Evolutionary conservation across 441 rosid genomes (phyloP).

Genomic region (Rhodomyrtus psidioides): DNA sequence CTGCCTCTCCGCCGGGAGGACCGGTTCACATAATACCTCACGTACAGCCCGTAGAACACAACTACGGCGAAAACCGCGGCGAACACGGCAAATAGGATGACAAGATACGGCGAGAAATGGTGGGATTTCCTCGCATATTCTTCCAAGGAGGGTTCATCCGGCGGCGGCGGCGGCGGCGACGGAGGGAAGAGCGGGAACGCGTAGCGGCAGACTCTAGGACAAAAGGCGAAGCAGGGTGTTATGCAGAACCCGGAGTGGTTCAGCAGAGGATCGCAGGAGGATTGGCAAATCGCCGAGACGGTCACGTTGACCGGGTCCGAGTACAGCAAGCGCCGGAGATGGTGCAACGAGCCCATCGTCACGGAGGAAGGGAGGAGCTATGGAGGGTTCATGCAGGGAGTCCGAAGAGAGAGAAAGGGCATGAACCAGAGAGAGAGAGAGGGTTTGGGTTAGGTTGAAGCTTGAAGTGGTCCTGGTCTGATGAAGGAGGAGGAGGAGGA

Average conservation of each 20-base stretch:
- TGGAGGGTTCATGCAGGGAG: background rate
- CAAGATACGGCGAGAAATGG: background rate
- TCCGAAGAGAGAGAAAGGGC: background rate
- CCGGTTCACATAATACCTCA: background rate
- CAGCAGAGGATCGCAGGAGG: background rate
- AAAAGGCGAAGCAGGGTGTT: background rate
- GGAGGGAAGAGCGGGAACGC: background rate
- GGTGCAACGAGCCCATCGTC: background rate
- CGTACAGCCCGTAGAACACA: constrained; percentile 7
- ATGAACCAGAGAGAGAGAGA: background rate
- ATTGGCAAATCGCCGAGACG: background rate
- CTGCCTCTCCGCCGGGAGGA: constrained; percentile 8
- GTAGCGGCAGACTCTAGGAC: background rate
- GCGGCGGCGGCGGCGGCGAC: background rate
- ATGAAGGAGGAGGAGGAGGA: background rate
- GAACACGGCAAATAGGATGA: constrained; percentile 6
- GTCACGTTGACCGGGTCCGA: background rate
- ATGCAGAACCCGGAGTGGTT: background rate
- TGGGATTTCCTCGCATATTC: fast-evolving
- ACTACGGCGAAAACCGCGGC: constrained; percentile 13
- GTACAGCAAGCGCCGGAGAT: background rate
- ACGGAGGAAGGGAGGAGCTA: background rate
- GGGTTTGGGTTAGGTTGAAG: background rate
- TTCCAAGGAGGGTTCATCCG: background rate
- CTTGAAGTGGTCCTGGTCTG: background rate